Percentiles rank a stretch among this genome's conserved stretches.
Conservation (phyloP, 169 alveolate species). For the Toxoplasma gondii region DNA sequence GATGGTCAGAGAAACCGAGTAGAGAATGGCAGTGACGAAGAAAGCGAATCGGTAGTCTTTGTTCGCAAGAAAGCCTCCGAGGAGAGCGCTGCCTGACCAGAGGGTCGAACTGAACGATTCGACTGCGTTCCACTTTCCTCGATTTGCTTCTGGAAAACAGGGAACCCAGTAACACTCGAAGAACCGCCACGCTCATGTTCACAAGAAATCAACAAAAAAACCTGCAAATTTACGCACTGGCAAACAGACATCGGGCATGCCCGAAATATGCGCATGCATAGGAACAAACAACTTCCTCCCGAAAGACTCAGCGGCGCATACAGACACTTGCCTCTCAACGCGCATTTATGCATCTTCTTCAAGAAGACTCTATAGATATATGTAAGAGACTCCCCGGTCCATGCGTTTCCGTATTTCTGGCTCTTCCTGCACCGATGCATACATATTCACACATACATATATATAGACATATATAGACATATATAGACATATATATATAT, state of each 20-base stretch:
- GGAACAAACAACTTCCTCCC: too few species aligned
- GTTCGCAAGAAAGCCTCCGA: conserved; percentile 72
- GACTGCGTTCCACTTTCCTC: conserved; percentile 72
- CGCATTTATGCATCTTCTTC: too few species aligned
- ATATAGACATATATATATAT: not conserved
- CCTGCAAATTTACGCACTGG: too few species aligned
- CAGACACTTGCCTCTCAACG: too few species aligned
- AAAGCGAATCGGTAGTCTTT: conserved; percentile 69
- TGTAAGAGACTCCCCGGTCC: not conserved
- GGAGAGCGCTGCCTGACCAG: conserved; percentile 74
- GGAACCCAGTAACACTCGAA: not conserved
- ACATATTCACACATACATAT: not conserved
- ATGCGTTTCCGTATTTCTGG: not conserved
- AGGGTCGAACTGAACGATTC: conserved; percentile 69
- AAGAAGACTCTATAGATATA: not conserved
- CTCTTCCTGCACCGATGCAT: not conserved
- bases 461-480: not conserved
- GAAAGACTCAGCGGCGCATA: too few species aligned
- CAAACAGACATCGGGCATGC: too few species aligned
- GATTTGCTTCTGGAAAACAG: not conserved
- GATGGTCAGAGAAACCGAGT: conserved; percentile 59
- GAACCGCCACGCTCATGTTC: not conserved
- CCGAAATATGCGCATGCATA: not conserved
- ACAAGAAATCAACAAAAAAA: too few species aligned
- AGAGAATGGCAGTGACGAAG: conserved; percentile 65